These are phyloP conservation scores for Pseudomassariella vexata DNA, from an alignment of 2,329 filamentous ascomycete genomes.

Conservation along the genomic window DNA sequence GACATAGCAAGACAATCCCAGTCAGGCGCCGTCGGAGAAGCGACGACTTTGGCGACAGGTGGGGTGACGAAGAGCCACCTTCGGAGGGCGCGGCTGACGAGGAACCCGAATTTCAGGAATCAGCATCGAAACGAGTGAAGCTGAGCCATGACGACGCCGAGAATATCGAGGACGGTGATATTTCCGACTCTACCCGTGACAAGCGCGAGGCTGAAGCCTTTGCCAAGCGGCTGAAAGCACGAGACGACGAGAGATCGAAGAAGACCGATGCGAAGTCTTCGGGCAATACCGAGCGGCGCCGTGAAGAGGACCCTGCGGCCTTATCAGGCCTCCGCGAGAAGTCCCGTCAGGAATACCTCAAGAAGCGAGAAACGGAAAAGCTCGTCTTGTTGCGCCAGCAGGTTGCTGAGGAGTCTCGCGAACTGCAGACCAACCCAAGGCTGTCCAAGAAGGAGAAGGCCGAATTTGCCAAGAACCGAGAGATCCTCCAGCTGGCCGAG, in stretches of 20 bases:
- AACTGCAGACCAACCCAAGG: slow-evolving; percentile 68
- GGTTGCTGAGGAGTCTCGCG: slow-evolving; percentile 80
- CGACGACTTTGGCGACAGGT: slow-evolving; percentile 66
- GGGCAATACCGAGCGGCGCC: slow-evolving; percentile 46
- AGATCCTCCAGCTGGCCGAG: slow-evolving; percentile 75
- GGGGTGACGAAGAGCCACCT: slow-evolving; percentile 70
- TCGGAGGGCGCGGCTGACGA: slow-evolving; percentile 39
- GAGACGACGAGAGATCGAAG: slow-evolving; percentile 65
- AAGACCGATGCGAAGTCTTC: slow-evolving; percentile 45
- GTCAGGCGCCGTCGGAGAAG: slow-evolving; percentile 32
- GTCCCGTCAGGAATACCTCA: slow-evolving; percentile 86
- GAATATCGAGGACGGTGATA: slow-evolving; percentile 36
- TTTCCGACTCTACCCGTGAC: slow-evolving; percentile 62
- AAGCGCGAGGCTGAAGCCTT: slow-evolving; percentile 74
- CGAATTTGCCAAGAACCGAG: slow-evolving; percentile 83
- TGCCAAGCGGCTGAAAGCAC: slow-evolving; percentile 66
- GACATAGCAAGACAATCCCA: slow-evolving; percentile 29
- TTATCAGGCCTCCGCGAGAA: slow-evolving; percentile 75
- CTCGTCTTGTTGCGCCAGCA: slow-evolving; percentile 83
- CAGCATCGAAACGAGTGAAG: slow-evolving; percentile 65
- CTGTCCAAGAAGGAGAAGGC: slow-evolving; percentile 75
- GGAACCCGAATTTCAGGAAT: slow-evolving; percentile 59
- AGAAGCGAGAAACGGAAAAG: slow-evolving; percentile 84
- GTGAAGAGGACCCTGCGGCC: slow-evolving; percentile 66
- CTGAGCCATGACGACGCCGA: slow-evolving; percentile 48